A percentile compares a stretch with the other conserved stretches of the same genome.
Conservation (phyloP, 2,329 filamentous ascomycete species). For the Basipetospora chlamydospora region DNA sequence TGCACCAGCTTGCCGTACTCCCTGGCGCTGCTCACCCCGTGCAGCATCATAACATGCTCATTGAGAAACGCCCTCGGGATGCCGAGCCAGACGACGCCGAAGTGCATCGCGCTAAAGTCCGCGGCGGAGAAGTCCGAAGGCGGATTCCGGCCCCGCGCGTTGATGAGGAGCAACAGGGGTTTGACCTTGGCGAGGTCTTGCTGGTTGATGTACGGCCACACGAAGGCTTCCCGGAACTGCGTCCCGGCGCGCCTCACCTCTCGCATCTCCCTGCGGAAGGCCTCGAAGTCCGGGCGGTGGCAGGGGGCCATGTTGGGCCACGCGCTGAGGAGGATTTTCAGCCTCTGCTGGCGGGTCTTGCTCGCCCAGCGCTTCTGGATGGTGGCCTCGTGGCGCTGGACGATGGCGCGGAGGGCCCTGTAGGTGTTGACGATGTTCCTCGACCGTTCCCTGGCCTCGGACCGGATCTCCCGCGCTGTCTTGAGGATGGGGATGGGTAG, state of each 20-base stretch:
- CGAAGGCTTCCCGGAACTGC: slow-evolving; percentile 19
- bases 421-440: slow-evolving; percentile 20
- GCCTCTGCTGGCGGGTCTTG: slow-evolving; percentile 30
- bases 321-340: slow-evolving; percentile 27
- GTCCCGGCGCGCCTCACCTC: slow-evolving; percentile 9
- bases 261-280: slow-evolving; percentile 13
- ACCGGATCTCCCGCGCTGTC: slow-evolving; percentile 7
- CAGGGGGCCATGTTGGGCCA: slow-evolving; percentile 33
- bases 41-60: slow-evolving; percentile 19
- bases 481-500: neutral
- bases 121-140: slow-evolving; percentile 31
- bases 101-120: slow-evolving; percentile 22
- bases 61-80: slow-evolving; percentile 16
- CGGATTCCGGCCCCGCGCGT: slow-evolving; percentile 30
- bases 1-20: slow-evolving; percentile 22
- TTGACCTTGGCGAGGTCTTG: slow-evolving; percentile 35
- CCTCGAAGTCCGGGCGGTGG: slow-evolving; percentile 37
- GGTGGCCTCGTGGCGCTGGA: slow-evolving; percentile 33
- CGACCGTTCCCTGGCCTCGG: slow-evolving; percentile 7
- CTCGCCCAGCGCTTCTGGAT: slow-evolving; percentile 41
- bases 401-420: slow-evolving; percentile 21
- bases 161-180: slow-evolving; percentile 33
- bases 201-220: slow-evolving; percentile 42
- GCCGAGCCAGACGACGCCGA: slow-evolving; percentile 14
- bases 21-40: slow-evolving; percentile 12